Base-by-base conservation (phyloP, 1,139 yeast species). In the Nadsonia commutata region DNA sequence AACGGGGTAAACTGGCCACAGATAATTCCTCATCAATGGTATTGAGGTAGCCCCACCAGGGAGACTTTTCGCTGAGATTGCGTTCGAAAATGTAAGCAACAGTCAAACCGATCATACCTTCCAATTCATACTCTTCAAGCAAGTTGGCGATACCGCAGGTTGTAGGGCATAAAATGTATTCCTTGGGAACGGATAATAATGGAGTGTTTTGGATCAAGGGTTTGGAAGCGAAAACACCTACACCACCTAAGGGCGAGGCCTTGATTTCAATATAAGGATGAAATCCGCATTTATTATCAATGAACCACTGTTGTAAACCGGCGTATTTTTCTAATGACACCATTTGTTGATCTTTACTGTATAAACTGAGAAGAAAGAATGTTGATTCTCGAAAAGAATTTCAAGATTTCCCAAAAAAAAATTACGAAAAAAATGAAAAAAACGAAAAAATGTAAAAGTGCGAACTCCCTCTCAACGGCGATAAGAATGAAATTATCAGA, bases 11-110 rank as follows among this genome's bases (percentile, higher is more conserved):
- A 16, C 43, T 44, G 37, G 47, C 53, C 4, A 47, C 47, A 7
- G 50, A 43, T 9, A 42, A 44, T 37, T 56, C 60, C 13, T 63
- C 60, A 38, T 71, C 71, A 39, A 85, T 71, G 17, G 82, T 68
- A 36, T 66, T 58, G 42, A 86, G 64, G 56, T 80, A 88, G 2
- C 66, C 67, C 50, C 50, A 67, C 96, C 96, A 88, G 2, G 95
- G 95, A 13, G 94, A 80, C 2, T 60, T 55, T 16, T 66, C 62
- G 2, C 74, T 76, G 45, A 69, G 62, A 11, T 68, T 58, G 37
- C 64, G 62, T 56, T 88, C 97, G 56, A 82, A 85, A 36, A 85
- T 68, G 48, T 76, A 81, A 0, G 88, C 76, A 9, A 84, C 52
- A 11, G 81, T 74, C 43, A 85, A 64, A 0, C 80, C 80, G 40